Percentiles rank a stretch among this genome's conserved stretches.
These are phyloP conservation scores for Spathaspora sp. DNA, from an alignment of 805 yeast species.

Conservation along the genomic window DNA sequence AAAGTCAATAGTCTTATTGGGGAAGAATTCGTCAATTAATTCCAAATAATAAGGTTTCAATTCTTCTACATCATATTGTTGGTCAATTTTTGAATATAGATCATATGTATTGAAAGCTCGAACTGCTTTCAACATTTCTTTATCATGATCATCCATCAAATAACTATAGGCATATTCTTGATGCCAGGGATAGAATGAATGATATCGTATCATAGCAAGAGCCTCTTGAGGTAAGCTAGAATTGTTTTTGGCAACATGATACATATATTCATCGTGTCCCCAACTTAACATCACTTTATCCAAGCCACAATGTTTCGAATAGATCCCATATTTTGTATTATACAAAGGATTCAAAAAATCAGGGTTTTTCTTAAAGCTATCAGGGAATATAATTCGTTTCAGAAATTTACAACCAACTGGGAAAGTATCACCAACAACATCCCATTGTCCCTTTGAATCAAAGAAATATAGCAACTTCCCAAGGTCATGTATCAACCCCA, in stretches of 20 bases:
- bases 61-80: constrained; percentile 43
- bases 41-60: constrained; percentile 58
- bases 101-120: constrained; percentile 67
- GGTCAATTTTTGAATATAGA: constrained; percentile 59
- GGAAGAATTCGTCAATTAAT: constrained; percentile 65
- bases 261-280: constrained; percentile 82
- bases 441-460: constrained; percentile 77
- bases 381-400: constrained; percentile 56
- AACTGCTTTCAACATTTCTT: constrained; percentile 59
- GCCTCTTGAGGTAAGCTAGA: constrained; percentile 64
- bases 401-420: constrained; percentile 71
- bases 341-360: constrained; percentile 62
- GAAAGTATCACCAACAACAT: constrained; percentile 76
- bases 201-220: constrained; percentile 71
- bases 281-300: constrained; percentile 70
- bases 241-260: constrained; percentile 62
- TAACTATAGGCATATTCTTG: constrained; percentile 63
- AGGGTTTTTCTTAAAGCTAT: constrained; percentile 56
- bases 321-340: constrained; percentile 63
- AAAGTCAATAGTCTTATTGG: constrained; percentile 53
- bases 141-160: constrained; percentile 61
- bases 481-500: constrained; percentile 68
- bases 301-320: constrained; percentile 60
- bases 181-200: constrained; percentile 76
- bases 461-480: constrained; percentile 68